These are phyloP conservation scores for Inga leiocalycina DNA, from an alignment of 306 rosid species.

Conservation along the genomic window DNA sequence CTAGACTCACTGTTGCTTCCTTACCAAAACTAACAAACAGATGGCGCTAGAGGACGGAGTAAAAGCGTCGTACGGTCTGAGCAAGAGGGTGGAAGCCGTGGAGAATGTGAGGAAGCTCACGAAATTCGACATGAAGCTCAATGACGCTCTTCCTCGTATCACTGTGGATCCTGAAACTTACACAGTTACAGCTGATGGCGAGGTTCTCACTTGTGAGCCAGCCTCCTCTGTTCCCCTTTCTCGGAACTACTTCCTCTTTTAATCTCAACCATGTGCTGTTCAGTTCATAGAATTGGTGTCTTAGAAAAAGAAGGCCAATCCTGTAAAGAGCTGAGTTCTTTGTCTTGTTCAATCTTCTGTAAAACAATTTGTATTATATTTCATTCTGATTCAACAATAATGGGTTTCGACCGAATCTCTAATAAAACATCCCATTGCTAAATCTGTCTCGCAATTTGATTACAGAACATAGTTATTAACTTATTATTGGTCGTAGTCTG, in stretches of 20 bases:
- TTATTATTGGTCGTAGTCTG: not conserved
- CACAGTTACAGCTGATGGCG: slow-evolving; percentile 72
- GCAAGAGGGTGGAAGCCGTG: slow-evolving; percentile 74
- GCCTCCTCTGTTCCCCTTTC: slow-evolving; percentile 79
- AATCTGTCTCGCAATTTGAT: not conserved
- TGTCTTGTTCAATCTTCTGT: not conserved
- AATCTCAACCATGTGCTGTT: not conserved
- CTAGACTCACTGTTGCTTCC: slow-evolving; percentile 15
- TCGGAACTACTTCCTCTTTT: slow-evolving; percentile 83
- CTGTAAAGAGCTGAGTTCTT: not conserved
- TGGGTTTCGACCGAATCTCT: not conserved
- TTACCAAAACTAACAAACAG: slow-evolving; percentile 41
- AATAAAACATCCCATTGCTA: not conserved
- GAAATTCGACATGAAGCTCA: slow-evolving; percentile 89
- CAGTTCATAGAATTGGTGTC: not conserved
- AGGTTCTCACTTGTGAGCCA: slow-evolving; percentile 68
- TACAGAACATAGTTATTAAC: too few relatives aligned
- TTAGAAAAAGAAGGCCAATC: not conserved
- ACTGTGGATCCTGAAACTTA: slow-evolving; percentile 87
- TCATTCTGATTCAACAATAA: not conserved
- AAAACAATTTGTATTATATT: not conserved
- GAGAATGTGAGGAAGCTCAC: slow-evolving; percentile 66
- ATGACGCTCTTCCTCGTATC: slow-evolving; percentile 76
- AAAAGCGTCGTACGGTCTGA: slow-evolving; percentile 64
- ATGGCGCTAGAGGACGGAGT: slow-evolving; percentile 59